phyloP scores from a whole-genome alignment of 352 stramenopile species.

The Pilasporangium apinafurcum region DNA sequence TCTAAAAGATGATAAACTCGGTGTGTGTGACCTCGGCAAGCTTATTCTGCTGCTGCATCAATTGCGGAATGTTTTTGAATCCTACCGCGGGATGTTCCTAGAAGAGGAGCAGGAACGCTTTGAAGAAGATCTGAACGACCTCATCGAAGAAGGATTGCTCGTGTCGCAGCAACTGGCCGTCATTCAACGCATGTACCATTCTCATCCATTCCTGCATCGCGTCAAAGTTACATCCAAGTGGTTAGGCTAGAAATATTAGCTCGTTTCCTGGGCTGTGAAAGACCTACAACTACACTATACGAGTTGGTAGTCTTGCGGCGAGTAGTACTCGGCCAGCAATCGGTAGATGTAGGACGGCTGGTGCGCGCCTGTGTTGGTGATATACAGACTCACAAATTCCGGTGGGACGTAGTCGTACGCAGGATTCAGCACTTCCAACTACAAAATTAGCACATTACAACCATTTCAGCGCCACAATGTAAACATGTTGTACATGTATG shows the following conservation, averaged over 20 bases:
- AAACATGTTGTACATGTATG: neutral
- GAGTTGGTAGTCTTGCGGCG: conserved; percentile 93
- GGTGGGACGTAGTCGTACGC: conserved; percentile 97
- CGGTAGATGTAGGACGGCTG: conserved; percentile 98
- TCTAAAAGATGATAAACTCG: conserved; percentile 25
- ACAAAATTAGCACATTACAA: conserved; percentile 1
- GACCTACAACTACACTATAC: conserved; percentile 23
- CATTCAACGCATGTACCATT: conserved; percentile 86
- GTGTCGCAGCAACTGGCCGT: conserved; percentile 79
- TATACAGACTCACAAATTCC: conserved; percentile 95
- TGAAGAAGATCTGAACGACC: conserved; percentile 75
- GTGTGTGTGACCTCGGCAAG: conserved; percentile 60
- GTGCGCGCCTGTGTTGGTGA: conserved; percentile 98
- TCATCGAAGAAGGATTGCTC: conserved; percentile 67
- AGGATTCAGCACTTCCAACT: conserved; percentile 95
- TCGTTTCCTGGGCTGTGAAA: neutral
- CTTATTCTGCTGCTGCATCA: conserved; percentile 73
- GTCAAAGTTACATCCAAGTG: conserved; percentile 41
- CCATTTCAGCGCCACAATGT: conserved; percentile 4
- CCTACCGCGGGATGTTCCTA: conserved; percentile 59
- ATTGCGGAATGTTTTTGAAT: conserved; percentile 70
- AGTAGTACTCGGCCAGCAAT: conserved; percentile 98
- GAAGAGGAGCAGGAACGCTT: conserved; percentile 80
- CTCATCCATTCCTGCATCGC: conserved; percentile 70
- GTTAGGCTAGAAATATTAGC: conserved; percentile 10